Evolutionary conservation across 495 filamentous ascomycete genomes (phyloP).

Genomic region (Podospora pseudocomata): DNA sequence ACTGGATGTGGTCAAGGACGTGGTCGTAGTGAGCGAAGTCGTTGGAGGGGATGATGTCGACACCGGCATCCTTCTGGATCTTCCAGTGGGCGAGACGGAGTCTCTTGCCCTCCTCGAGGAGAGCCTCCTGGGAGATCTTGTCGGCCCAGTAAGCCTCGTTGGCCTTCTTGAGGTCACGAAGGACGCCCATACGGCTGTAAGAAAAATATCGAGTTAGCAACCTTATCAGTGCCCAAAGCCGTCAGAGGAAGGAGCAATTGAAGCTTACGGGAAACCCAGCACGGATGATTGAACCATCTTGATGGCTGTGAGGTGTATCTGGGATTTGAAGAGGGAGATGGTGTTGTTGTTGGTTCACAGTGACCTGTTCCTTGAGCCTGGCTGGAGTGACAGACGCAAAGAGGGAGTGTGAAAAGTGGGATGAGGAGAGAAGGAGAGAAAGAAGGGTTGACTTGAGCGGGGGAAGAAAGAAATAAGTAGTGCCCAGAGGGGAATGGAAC

Average conservation of each 20-base stretch:
- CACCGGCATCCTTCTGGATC: constrained; percentile 96
- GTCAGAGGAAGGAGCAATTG: not conserved
- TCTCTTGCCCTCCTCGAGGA: constrained; percentile 90
- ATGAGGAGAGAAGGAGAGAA: constrained; percentile 10
- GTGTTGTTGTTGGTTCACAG: constrained; percentile 9
- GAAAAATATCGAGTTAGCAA: constrained; percentile 41
- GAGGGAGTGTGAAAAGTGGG: constrained; percentile 17
- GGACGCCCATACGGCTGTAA: constrained; percentile 78
- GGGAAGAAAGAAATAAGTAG: not conserved
- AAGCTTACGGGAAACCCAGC: constrained; percentile 37
- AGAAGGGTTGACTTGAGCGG: constrained; percentile 3
- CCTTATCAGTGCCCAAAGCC: constrained; percentile 55
- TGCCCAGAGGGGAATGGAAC: constrained; percentile 1
- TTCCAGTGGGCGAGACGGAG: constrained; percentile 97
- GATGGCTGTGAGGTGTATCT: constrained; percentile 26
- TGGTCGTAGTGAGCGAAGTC: constrained; percentile 99
- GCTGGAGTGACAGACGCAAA: constrained; percentile 14
- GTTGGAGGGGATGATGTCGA: constrained; percentile 96
- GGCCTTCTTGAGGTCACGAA: constrained; percentile 99
- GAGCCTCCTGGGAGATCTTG: constrained; percentile 83
- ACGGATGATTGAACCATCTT: constrained; percentile 74
- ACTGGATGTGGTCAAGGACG: constrained; percentile 96
- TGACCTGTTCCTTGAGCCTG: constrained; percentile 18
- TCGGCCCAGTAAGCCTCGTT: constrained; percentile 96
- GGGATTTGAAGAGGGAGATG: constrained; percentile 15